These are phyloP conservation scores for Capillidium heterosporum DNA, from an alignment of 371 early-diverging fungal genomes.

Conservation along the genomic window DNA sequence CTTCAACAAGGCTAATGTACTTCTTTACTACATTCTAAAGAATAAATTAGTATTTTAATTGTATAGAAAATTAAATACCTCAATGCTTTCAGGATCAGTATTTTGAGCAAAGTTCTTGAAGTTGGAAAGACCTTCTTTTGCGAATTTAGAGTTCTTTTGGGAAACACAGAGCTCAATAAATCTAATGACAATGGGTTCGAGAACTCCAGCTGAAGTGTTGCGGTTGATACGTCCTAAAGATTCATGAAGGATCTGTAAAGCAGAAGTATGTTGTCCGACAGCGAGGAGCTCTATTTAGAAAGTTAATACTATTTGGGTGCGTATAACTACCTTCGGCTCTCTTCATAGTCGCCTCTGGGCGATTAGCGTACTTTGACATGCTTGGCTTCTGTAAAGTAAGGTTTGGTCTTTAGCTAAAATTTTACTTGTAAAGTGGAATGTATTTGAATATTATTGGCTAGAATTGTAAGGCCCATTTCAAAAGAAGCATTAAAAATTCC, in stretches of 20 bases:
- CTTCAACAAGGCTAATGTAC: conserved; percentile 72
- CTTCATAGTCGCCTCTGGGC: conserved; percentile 2
- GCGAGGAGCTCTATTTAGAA: conserved; percentile 62
- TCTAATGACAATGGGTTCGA: conserved; percentile 85
- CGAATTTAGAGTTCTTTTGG: conserved; percentile 73
- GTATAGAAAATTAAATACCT: neutral
- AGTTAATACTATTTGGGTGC: neutral
- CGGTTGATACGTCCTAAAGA: conserved; percentile 76
- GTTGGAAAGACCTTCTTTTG: conserved; percentile 88
- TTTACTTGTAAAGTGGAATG: too few species aligned
- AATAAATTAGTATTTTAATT: neutral
- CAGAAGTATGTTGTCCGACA: conserved; percentile 71
- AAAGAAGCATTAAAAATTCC: too few species aligned
- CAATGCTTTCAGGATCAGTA: conserved; percentile 14
- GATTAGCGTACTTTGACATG: neutral
- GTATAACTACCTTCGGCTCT: conserved; percentile 4
- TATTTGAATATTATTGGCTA: too few species aligned
- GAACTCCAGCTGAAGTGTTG: conserved; percentile 45
- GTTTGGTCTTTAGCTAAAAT: too few species aligned
- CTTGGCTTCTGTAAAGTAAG: too few species aligned
- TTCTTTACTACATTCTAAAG: conserved; percentile 54
- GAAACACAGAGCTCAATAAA: conserved; percentile 84
- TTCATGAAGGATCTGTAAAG: conserved; percentile 78
- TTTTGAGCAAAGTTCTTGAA: conserved; percentile 95
- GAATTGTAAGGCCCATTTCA: too few species aligned